Evolutionary conservation across 768 basidiomycete genomes (phyloP).

Genomic region (Leucosporidium yakuticum): DNA sequence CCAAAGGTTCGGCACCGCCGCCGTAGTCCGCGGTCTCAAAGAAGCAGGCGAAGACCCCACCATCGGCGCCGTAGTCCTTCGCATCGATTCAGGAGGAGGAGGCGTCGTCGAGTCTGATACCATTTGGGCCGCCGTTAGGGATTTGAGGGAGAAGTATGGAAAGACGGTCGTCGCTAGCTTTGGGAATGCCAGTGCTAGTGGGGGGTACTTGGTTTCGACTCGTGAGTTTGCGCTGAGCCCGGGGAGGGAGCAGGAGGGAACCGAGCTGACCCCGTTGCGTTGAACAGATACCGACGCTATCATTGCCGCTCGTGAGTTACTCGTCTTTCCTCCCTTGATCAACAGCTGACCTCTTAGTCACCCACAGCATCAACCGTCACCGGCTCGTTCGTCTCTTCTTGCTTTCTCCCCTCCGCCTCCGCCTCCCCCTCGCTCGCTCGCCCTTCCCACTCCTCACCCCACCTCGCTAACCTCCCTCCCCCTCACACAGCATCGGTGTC

Average conservation of each 20-base stretch:
- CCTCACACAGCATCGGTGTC: slow-evolving; percentile 27
- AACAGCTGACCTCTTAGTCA: background rate
- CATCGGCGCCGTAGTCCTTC: slow-evolving; percentile 38
- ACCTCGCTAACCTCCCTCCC: too few relatives aligned
- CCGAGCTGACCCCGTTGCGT: background rate
- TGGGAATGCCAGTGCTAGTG: slow-evolving; percentile 36
- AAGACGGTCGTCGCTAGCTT: slow-evolving; percentile 39
- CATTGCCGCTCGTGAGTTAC: slow-evolving; percentile 32
- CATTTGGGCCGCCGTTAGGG: slow-evolving; percentile 38
- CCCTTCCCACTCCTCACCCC: slow-evolving; percentile 7
- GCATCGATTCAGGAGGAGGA: slow-evolving; percentile 39
- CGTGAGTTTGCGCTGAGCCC: slow-evolving; percentile 5
- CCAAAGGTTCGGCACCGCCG: slow-evolving; percentile 27
- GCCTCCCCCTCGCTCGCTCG: slow-evolving; percentile 2
- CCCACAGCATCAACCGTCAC: slow-evolving; percentile 35
- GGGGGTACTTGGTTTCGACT: slow-evolving; percentile 37
- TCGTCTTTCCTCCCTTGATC: background rate
- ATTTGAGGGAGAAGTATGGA: slow-evolving; percentile 33
- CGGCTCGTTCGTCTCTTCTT: slow-evolving; percentile 20
- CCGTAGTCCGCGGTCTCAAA: slow-evolving; percentile 36
- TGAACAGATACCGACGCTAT: slow-evolving; percentile 32
- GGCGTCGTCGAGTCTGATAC: slow-evolving; percentile 37
- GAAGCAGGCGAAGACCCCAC: slow-evolving; percentile 38
- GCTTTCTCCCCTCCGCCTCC: background rate
- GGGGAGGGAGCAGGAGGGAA: background rate